These are phyloP conservation scores for Fusarium oligoseptatum DNA, from an alignment of 2,329 filamentous ascomycete species.

Conservation along the genomic window DNA sequence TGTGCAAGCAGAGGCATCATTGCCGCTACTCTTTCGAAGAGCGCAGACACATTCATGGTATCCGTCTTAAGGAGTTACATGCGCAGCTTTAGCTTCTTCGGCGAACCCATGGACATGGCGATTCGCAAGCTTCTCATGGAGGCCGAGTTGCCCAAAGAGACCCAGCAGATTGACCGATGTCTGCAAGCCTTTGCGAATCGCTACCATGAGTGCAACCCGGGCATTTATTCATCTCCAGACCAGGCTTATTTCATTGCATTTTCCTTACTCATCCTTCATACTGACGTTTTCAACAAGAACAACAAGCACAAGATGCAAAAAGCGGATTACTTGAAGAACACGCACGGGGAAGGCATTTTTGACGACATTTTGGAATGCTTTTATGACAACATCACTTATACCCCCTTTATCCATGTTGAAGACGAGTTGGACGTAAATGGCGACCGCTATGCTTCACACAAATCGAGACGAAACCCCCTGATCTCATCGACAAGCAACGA, in stretches of 20 bases:
- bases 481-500: slow-evolving; percentile 71
- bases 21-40: slow-evolving; percentile 87
- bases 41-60: slow-evolving; percentile 84
- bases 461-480: slow-evolving; percentile 77
- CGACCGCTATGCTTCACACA: slow-evolving; percentile 78
- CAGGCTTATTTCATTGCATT: slow-evolving; percentile 99
- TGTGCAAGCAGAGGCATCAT: slow-evolving; percentile 85
- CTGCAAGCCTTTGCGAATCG: slow-evolving; percentile 95
- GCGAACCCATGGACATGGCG: slow-evolving; percentile 98
- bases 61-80: slow-evolving; percentile 94
- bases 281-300: slow-evolving; percentile 99
- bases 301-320: slow-evolving; percentile 99
- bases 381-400: slow-evolving; percentile 99
- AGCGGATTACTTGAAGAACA: slow-evolving; percentile 94
- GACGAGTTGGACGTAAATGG: slow-evolving; percentile 87
- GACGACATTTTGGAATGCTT: slow-evolving; percentile 95
- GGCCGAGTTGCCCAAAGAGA: slow-evolving; percentile 95
- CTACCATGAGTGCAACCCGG: slow-evolving; percentile 98
- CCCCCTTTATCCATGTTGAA: slow-evolving; percentile 97
- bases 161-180: slow-evolving; percentile 96
- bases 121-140: slow-evolving; percentile 97
- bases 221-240: slow-evolving; percentile 90
- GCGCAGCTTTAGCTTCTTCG: slow-evolving; percentile 94
- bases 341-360: slow-evolving; percentile 89
- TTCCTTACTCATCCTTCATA: slow-evolving; percentile 94